Evolutionary conservation across 805 yeast species (phyloP).

Genomic region (Zygotorulaspora florentina): DNA sequence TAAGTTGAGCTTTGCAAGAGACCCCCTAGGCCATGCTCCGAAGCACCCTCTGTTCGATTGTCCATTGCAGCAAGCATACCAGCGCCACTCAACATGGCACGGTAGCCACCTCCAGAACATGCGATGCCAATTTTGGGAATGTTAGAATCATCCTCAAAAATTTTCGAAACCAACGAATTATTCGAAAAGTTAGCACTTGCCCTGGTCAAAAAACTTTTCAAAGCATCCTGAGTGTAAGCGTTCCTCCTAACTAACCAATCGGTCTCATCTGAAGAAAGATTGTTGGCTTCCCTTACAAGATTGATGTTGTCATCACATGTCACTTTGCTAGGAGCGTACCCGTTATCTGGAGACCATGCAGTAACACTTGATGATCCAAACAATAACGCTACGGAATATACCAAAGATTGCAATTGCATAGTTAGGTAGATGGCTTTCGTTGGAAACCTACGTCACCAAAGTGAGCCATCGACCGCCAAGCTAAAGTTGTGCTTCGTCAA

Average conservation of each 20-base stretch:
- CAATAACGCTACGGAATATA: conserved; percentile 8
- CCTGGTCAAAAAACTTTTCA: conserved; percentile 16
- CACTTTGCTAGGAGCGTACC: conserved; percentile 55
- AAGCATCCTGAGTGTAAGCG: conserved; percentile 11
- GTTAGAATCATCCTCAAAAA: conserved; percentile 6
- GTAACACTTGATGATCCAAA: conserved; percentile 3
- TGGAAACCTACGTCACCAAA: too few relatives aligned
- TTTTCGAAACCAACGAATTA: conserved; percentile 15
- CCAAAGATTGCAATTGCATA: conserved; percentile 9
- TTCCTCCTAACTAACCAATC: conserved; percentile 43
- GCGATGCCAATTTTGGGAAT: conserved; percentile 46
- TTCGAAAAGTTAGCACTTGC: conserved; percentile 25
- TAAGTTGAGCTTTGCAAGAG: conserved; percentile 67
- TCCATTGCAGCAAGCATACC: conserved; percentile 79
- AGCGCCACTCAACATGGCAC: conserved; percentile 85
- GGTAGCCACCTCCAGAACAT: conserved; percentile 80
- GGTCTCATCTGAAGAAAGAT: conserved; percentile 42
- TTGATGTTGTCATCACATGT: conserved; percentile 36
- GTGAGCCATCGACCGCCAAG: too few relatives aligned
- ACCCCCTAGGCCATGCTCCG: conserved; percentile 64
- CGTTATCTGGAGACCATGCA: conserved; percentile 40
- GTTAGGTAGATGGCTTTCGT: neutral
- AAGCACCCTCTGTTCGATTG: conserved; percentile 56
- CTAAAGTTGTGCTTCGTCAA: too few relatives aligned
- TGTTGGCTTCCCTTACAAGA: conserved; percentile 43